Conservation (phyloP, 192 early-diverging fungal genomes). For the Glomus cerebriforme region DNA sequence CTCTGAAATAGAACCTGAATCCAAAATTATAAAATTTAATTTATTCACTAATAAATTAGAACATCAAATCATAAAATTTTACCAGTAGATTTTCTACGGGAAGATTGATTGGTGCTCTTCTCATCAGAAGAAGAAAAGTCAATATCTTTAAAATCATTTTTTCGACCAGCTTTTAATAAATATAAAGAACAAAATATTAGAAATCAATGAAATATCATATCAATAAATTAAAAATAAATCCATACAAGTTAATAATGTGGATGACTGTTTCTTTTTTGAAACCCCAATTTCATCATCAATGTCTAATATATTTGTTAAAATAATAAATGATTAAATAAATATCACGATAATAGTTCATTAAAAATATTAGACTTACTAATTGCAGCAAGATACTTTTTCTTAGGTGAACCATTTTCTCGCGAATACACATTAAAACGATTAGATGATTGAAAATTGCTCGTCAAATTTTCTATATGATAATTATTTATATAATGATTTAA, state of each 20-base stretch:
- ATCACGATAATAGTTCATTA: neutral
- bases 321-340: neutral
- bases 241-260: neutral
- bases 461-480: neutral
- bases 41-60: neutral
- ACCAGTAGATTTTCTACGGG: neutral
- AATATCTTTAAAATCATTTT: neutral
- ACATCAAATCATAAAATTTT: neutral
- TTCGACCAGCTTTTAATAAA: neutral
- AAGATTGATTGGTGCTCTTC: neutral
- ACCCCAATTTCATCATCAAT: neutral
- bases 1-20: neutral
- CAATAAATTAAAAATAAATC: neutral
- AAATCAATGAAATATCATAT: neutral
- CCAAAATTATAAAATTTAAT: neutral
- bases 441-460: neutral
- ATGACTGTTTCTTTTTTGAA: neutral
- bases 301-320: neutral
- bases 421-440: neutral
- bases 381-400: neutral
- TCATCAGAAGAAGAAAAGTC: neutral
- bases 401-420: neutral
- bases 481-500: neutral
- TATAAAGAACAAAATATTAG: neutral
- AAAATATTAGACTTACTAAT: neutral